A percentile compares a stretch with the other conserved stretches of the same genome.
These are phyloP conservation scores for Boletus calvinii DNA, from an alignment of 1,284 basidiomycete genomes.

Conservation along the genomic window DNA sequence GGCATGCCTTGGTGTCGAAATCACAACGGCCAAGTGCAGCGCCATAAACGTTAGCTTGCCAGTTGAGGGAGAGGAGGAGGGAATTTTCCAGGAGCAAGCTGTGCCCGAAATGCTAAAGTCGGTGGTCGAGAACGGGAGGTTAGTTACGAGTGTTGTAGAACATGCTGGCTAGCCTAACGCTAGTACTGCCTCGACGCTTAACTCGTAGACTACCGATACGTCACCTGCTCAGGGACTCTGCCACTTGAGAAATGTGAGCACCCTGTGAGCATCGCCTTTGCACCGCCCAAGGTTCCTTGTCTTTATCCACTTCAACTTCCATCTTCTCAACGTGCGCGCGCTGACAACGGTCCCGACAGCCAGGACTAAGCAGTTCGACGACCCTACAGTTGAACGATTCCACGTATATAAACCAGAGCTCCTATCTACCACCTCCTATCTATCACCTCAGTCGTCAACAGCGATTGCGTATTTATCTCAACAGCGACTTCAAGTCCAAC, in stretches of 20 bases:
- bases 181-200: background rate
- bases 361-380: too few species aligned
- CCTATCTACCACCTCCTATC: too few species aligned
- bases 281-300: too few species aligned
- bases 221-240: too few species aligned
- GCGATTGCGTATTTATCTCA: too few species aligned
- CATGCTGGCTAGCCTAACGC: conserved; percentile 62
- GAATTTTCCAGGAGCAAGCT: conserved; percentile 87
- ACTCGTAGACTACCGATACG: too few species aligned
- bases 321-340: background rate
- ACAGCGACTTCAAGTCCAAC: too few species aligned
- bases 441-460: too few species aligned
- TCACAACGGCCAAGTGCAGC: conserved; percentile 95
- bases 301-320: background rate
- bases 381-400: too few species aligned
- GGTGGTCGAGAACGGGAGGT: conserved; percentile 77
- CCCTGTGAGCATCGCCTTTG: background rate
- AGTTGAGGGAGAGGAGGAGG: conserved; percentile 85
- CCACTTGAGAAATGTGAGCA: background rate
- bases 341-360: too few species aligned
- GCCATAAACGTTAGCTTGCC: conserved; percentile 92
- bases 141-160: conserved; percentile 88
- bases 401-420: too few species aligned
- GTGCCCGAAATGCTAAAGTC: conserved; percentile 97
- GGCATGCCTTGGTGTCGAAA: conserved; percentile 77